A percentile compares a stretch with the other conserved stretches of the same genome.
phyloP scores from a whole-genome alignment of 495 filamentous ascomycete species.

The Trichoderma gamsii region DNA sequence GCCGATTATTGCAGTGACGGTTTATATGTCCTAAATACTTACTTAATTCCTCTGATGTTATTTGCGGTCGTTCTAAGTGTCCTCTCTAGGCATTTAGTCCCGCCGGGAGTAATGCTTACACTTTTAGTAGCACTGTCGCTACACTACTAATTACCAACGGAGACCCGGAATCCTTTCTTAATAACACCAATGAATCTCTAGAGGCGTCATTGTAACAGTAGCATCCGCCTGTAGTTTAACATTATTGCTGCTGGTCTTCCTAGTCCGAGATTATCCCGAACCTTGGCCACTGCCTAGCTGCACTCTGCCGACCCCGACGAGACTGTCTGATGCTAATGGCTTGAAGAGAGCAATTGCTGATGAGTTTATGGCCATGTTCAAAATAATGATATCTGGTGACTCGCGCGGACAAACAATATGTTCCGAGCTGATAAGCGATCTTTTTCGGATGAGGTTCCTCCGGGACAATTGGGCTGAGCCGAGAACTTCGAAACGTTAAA shows the following conservation, averaged over 20 bases:
- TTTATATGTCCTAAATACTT: conserved; percentile 29
- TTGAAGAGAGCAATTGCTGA: too few relatives aligned
- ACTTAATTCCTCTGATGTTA: conserved; percentile 30
- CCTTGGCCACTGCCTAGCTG: conserved; percentile 70
- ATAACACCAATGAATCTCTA: conserved; percentile 35
- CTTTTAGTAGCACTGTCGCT: conserved; percentile 48
- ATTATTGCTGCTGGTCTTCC: conserved; percentile 75
- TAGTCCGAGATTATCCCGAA: conserved; percentile 90
- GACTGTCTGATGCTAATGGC: conserved; percentile 9
- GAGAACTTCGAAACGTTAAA: too few relatives aligned
- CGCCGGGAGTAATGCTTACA: conserved; percentile 38
- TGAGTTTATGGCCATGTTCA: too few relatives aligned
- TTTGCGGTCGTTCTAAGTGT: conserved; percentile 41
- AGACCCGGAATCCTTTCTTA: conserved; percentile 44
- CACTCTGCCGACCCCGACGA: conserved; percentile 31
- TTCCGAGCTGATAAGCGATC: too few relatives aligned
- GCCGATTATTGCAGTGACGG: conserved; percentile 29
- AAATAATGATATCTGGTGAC: too few relatives aligned
- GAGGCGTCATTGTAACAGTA: conserved; percentile 29
- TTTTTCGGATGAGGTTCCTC: too few relatives aligned
- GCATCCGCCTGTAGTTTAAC: conserved; percentile 43
- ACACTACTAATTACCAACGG: conserved; percentile 50
- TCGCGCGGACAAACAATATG: too few relatives aligned
- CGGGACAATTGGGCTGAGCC: too few relatives aligned
- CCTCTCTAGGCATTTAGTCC: conserved; percentile 38